phyloP scores from a whole-genome alignment of 805 yeast species.

The Middelhovenomyces tepae region DNA sequence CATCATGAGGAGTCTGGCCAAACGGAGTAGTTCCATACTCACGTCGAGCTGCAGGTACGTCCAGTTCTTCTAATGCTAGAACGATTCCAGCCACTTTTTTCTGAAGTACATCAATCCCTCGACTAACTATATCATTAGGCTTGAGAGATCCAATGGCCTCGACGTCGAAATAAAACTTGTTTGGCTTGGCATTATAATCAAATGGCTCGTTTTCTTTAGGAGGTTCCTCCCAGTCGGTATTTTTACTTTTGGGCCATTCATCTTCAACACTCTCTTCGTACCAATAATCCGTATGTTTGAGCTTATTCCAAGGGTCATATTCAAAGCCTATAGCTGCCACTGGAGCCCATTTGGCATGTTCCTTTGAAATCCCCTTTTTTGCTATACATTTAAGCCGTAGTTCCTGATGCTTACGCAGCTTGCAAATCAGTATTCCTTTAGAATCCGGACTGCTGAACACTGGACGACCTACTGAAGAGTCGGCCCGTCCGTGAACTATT shows the following conservation, averaged over 20 bases:
- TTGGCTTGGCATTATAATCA: slow-evolving; percentile 76
- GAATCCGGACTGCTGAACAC: slow-evolving; percentile 67
- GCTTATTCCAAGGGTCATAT: slow-evolving; percentile 98
- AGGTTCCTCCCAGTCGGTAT: slow-evolving; percentile 93
- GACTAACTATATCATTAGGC: slow-evolving; percentile 80
- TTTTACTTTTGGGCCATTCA: slow-evolving; percentile 90
- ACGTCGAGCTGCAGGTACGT: slow-evolving; percentile 6
- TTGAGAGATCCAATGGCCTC: slow-evolving; percentile 88
- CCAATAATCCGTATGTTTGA: slow-evolving; percentile 95
- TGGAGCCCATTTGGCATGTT: slow-evolving; percentile 98
- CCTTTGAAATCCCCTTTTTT: slow-evolving; percentile 94
- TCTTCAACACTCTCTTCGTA: slow-evolving; percentile 77
- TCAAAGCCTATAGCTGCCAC: slow-evolving; percentile 93
- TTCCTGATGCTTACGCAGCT: slow-evolving; percentile 88
- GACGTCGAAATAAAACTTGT: slow-evolving; percentile 74
- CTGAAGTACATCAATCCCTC: slow-evolving; percentile 79
- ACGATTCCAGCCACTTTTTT: slow-evolving; percentile 84
- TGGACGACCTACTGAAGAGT: slow-evolving; percentile 63
- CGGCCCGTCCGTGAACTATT: slow-evolving; percentile 36
- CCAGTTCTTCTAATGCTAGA: slow-evolving; percentile 45
- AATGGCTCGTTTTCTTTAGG: slow-evolving; percentile 81
- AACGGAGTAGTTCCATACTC: slow-evolving; percentile 7
- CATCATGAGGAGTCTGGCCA: slow-evolving; percentile 3
- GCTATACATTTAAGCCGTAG: slow-evolving; percentile 85
- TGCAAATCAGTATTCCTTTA: slow-evolving; percentile 85